Evolutionary conservation across 176 grass and related monocot species (phyloP), one percentile per base, ranked within the genome.

Genomic region (Rhipidocladum racemiflorum): DNA sequence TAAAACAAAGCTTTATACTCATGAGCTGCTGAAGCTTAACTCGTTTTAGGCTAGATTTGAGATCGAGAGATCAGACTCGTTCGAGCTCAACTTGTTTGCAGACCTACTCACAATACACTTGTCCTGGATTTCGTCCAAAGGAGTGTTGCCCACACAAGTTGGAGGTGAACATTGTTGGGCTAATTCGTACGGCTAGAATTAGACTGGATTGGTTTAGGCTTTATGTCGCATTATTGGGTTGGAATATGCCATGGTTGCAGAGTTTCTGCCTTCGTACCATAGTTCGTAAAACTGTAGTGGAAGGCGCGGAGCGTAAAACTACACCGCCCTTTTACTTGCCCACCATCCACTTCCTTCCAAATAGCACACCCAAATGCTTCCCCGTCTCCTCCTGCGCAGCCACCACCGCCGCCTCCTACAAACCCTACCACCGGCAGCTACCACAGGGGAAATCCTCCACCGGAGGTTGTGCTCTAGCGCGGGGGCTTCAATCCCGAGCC

Each of bases 401-500:
- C 87, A 69, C 18, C 79, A 53, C 72, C 43, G 20, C 39, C 43
- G 4, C 48, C 81, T 86, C 83, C 49, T 78, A 17, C 84, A 61
- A 68, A 27, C 67, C 88, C 79, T 90, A 73, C 51, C 61, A 7
- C 5, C 32, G 30, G 50, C 60, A 2, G 30, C 72, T 7, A 10
- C 43, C 14, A 27, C 34, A 18, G 77, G 36, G 9, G 15, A 72
- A 57, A 2, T 70, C 28, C 43, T 83, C 25, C 70, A 21, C 2
- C 55, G n/a, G 45, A 56, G 70, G 16, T 63, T 9, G 64, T 86
- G 57, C 48, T 91, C 76, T 13, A 83, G 85, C 3, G 89, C 91
- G 32, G 61, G 63, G 7, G 80, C 92, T 1, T 99, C 91, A 63
- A 91, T 75, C 80, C 89, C 89, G 2, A 90, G 87, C 79, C 76